A percentile compares a stretch with the other conserved stretches of the same genome.
phyloP scores from a whole-genome alignment of 208 protist species.

The Crithidia acanthocephali region DNA sequence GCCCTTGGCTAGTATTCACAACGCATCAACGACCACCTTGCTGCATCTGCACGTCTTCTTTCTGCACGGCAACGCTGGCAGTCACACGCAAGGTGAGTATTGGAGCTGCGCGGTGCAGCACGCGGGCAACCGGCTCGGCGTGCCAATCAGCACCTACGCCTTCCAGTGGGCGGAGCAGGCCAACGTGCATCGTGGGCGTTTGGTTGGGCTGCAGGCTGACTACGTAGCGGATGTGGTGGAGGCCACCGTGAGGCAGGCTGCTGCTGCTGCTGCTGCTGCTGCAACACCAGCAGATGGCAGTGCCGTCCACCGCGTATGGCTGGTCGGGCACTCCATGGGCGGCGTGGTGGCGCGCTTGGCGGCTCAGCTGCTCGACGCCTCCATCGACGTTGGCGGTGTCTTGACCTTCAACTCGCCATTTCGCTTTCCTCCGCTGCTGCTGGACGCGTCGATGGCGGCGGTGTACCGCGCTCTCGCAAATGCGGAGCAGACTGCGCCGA shows the following conservation, averaged over 20 bases:
- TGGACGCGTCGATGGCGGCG: constrained; percentile 45
- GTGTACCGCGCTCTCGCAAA: constrained; percentile 36
- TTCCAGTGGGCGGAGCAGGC: constrained; percentile 54
- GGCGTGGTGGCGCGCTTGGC: constrained; percentile 51
- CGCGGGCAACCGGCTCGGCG: not conserved
- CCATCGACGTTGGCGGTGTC: constrained; percentile 33
- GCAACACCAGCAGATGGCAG: not conserved
- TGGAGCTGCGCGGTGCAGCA: constrained; percentile 37
- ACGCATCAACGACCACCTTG: too few species aligned
- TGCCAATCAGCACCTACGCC: constrained; percentile 25
- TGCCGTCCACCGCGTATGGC: constrained; percentile 31
- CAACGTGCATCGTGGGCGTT: constrained; percentile 55
- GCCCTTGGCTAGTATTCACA: too few species aligned
- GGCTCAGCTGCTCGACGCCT: constrained; percentile 20
- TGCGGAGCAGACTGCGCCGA: not conserved
- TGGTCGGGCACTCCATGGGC: constrained; percentile 70
- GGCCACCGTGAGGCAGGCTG: constrained; percentile 20
- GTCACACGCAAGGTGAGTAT: constrained; percentile 33
- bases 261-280: not conserved
- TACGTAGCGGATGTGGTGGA: constrained; percentile 47
- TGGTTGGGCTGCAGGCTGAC: constrained; percentile 47
- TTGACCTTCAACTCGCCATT: constrained; percentile 58
- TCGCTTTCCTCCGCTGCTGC: constrained; percentile 47
- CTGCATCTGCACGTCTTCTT: constrained; percentile 44
- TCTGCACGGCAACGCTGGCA: constrained; percentile 56